These are phyloP conservation scores for Allomyces macrogynus DNA, from an alignment of 192 early-diverging fungal genomes.

Conservation along the genomic window DNA sequence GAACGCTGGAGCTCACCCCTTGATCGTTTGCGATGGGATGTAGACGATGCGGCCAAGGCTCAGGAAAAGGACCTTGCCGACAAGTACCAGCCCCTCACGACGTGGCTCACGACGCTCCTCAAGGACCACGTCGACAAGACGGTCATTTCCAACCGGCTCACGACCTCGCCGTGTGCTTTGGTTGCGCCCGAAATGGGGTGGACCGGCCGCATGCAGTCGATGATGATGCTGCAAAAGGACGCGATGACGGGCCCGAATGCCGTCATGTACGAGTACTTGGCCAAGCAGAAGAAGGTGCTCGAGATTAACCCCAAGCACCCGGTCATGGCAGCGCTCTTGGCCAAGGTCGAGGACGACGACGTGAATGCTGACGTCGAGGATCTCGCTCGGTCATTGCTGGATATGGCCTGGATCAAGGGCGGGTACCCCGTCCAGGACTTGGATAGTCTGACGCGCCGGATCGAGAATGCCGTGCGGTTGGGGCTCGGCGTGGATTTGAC, in stretches of 20 bases:
- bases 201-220: slow-evolving; percentile 40
- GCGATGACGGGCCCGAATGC: neutral
- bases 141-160: slow-evolving; percentile 49
- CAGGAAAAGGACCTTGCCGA: slow-evolving; percentile 9
- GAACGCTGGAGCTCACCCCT: slow-evolving; percentile 4
- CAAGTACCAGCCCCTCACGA: slow-evolving; percentile 23
- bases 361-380: slow-evolving; percentile 21
- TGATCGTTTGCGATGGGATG: neutral
- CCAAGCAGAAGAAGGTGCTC: slow-evolving; percentile 38
- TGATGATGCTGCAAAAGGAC: slow-evolving; percentile 14
- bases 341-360: slow-evolving; percentile 20
- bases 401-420: neutral
- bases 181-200: slow-evolving; percentile 35
- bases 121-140: slow-evolving; percentile 22
- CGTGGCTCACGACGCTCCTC: slow-evolving; percentile 16
- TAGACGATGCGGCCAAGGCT: slow-evolving; percentile 14
- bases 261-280: slow-evolving; percentile 21
- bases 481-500: neutral
- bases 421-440: neutral
- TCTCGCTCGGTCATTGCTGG: neutral
- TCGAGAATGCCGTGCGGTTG: neutral
- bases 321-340: slow-evolving; percentile 28
- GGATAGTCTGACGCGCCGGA: neutral
- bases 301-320: slow-evolving; percentile 51
- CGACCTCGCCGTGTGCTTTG: slow-evolving; percentile 56